A percentile compares a stretch with the other conserved stretches of the same genome.
Evolutionary conservation across 192 early-diverging fungal genomes (phyloP).

Genomic region (Haplosporangium gracile): DNA sequence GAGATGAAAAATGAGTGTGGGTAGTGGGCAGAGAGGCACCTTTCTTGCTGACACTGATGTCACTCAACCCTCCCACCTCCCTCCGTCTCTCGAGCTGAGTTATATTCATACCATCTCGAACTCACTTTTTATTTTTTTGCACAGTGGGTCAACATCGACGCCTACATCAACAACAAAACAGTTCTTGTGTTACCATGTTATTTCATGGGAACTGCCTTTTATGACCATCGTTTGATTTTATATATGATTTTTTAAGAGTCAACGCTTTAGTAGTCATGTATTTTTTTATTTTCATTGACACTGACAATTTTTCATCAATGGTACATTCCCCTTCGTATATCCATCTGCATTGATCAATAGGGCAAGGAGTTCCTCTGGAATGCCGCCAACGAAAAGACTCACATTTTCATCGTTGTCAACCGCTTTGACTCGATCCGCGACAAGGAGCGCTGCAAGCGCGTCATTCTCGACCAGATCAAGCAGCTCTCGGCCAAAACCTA

Average conservation of each 20-base stretch:
- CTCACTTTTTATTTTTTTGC: not conserved
- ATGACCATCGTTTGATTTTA: not conserved
- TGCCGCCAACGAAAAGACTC: constrained; percentile 98
- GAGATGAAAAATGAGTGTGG: not conserved
- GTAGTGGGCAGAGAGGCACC: not conserved
- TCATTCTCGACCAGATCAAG: constrained; percentile 97
- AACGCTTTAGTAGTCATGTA: not conserved
- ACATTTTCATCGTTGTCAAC: constrained; percentile 99
- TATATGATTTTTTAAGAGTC: not conserved
- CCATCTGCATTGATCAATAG: constrained; percentile 57
- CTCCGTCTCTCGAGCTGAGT: not conserved
- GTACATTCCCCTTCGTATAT: constrained; percentile 14
- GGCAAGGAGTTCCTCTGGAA: constrained; percentile 96
- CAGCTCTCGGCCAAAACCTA: constrained; percentile 95
- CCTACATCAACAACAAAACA: not conserved
- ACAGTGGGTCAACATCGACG: not conserved
- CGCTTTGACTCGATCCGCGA: constrained; percentile 95
- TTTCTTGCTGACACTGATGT: not conserved
- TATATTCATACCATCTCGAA: constrained; percentile 1
- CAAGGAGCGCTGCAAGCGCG: constrained; percentile 93
- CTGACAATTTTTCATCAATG: not conserved
- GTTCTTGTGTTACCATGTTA: constrained; percentile 10
- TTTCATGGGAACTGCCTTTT: constrained; percentile 50
- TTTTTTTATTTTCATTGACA: constrained; percentile 4
- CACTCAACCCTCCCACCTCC: not conserved